These are phyloP conservation scores for Petunia secreta DNA, from an alignment of 257 asterid genomes.

Conservation along the genomic window DNA sequence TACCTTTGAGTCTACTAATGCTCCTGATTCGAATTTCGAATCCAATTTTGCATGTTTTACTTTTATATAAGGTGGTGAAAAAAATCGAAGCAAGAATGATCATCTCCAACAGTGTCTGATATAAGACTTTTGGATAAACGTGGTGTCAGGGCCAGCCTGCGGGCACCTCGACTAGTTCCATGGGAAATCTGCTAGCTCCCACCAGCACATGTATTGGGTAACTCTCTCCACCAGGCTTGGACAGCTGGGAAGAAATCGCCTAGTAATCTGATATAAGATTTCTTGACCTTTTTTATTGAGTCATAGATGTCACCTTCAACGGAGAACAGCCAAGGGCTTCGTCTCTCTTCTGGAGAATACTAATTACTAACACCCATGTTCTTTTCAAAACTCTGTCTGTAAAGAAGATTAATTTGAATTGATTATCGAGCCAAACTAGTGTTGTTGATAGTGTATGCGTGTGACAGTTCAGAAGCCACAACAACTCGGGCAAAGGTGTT, in stretches of 20 bases:
- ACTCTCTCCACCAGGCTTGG: no score
- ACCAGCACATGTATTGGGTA: no score
- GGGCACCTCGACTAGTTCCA: no score
- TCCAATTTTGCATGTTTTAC: background rate
- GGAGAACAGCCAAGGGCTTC: background rate
- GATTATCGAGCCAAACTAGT: constrained; percentile 18
- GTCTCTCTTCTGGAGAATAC: background rate
- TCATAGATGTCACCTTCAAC: background rate
- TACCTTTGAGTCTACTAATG: background rate
- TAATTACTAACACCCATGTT: background rate
- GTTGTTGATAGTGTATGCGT: constrained; percentile 20
- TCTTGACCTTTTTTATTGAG: background rate
- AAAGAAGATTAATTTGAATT: background rate
- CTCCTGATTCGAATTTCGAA: background rate
- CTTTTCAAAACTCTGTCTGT: background rate
- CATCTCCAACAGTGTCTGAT: background rate
- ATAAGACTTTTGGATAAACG: background rate
- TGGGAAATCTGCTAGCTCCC: no score
- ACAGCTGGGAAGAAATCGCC: no score
- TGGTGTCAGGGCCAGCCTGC: no score
- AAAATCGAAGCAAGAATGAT: background rate
- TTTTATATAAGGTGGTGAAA: background rate
- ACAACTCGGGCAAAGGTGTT: constrained; percentile 78
- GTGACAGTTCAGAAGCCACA: constrained; percentile 73
- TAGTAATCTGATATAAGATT: background rate